Conservation (phyloP, 83 land plant genomes). For the Picea abies region DNA sequence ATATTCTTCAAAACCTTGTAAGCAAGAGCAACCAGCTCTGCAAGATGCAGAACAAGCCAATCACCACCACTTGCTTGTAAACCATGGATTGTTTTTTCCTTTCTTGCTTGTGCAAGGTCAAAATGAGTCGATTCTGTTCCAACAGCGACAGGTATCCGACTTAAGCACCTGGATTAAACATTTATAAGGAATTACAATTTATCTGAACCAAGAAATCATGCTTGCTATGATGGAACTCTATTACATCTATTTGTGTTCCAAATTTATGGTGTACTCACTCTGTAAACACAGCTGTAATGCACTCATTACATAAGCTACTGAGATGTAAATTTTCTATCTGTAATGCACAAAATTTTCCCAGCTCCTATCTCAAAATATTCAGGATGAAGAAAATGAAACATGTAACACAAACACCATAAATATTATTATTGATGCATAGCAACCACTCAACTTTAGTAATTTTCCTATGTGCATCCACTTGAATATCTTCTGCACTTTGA, state of each 20-base stretch:
- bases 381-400: neutral
- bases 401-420: neutral
- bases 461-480: neutral
- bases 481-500: no score
- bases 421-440: neutral
- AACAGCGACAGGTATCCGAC: constrained; percentile 80
- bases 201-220: no score
- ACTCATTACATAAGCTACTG: neutral
- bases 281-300: neutral
- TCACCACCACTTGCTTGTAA: constrained; percentile 34
- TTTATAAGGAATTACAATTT: neutral
- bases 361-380: neutral
- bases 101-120: constrained; percentile 77
- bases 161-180: constrained; percentile 66
- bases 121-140: constrained; percentile 84
- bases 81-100: constrained; percentile 7
- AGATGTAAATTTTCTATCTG: neutral
- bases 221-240: no score
- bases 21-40: constrained; percentile 89
- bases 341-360: neutral
- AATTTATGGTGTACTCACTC: no score
- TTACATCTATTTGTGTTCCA: no score
- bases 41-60: constrained; percentile 86
- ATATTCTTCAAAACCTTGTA: constrained; percentile 74
- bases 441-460: no score